These are phyloP conservation scores for Trypanosoma caninum DNA, from an alignment of 208 protist species.

Conservation along the genomic window DNA sequence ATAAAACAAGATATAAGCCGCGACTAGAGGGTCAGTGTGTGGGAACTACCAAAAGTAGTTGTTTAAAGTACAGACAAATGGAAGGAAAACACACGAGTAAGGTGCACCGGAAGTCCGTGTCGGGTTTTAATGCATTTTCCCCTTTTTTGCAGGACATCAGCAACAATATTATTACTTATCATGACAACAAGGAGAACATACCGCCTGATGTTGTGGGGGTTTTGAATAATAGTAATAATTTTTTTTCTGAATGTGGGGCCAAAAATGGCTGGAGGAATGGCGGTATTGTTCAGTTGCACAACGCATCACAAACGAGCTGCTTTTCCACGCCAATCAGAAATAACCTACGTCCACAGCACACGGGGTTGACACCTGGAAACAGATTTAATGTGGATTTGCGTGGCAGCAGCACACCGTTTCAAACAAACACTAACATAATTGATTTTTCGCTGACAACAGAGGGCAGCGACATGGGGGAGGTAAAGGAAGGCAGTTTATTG, in stretches of 20 bases:
- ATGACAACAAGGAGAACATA: conserved; percentile 28
- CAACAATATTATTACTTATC: background rate
- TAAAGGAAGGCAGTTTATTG: conserved; percentile 7
- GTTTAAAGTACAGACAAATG: background rate
- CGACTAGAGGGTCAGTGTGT: no score
- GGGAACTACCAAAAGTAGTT: no score
- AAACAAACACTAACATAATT: background rate
- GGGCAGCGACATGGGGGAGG: conserved; percentile 1
- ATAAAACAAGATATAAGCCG: no score
- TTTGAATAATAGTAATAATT: background rate
- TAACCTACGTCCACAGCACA: conserved; percentile 6
- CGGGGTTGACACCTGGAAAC: conserved; percentile 26
- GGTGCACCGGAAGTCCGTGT: conserved; percentile 1
- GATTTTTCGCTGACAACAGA: conserved; percentile 5
- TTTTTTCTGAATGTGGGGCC: background rate
- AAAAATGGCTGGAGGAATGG: background rate
- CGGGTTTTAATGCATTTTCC: conserved; percentile 13
- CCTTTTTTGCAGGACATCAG: conserved; percentile 27
- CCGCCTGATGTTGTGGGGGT: conserved; percentile 7
- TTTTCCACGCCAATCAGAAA: conserved; percentile 19
- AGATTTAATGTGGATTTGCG: background rate
- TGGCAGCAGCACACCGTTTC: background rate
- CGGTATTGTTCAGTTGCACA: background rate
- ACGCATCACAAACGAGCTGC: background rate
- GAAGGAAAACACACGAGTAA: background rate